phyloP scores from a whole-genome alignment of 176 grass and related monocot genomes.

The Avena insularis region DNA sequence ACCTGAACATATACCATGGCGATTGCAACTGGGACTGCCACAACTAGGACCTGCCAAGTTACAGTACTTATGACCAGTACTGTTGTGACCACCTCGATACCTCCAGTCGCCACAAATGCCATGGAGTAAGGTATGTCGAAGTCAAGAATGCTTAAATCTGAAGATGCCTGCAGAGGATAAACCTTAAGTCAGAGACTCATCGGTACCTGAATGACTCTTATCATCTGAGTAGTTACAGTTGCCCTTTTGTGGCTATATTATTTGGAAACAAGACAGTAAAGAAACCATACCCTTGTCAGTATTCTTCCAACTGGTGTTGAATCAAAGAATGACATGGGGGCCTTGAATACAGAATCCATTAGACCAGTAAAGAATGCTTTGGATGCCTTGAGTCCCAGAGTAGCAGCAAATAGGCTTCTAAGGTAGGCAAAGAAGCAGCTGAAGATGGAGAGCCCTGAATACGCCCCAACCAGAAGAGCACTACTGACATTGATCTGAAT shows the following conservation, averaged over 20 bases:
- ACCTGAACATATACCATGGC: conserved; percentile 77
- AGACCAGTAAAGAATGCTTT: conserved; percentile 79
- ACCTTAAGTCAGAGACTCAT: not conserved
- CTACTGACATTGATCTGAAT: conserved; percentile 65
- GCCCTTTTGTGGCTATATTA: conserved; percentile 4
- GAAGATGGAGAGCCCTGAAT: conserved; percentile 67
- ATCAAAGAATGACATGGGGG: conserved; percentile 95
- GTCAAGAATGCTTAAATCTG: conserved; percentile 94
- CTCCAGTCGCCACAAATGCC: conserved; percentile 56
- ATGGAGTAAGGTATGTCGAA: conserved; percentile 97
- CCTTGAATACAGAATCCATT: conserved; percentile 87
- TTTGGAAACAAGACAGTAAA: conserved; percentile 1
- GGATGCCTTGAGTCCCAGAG: conserved; percentile 79
- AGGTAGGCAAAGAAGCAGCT: conserved; percentile 73
- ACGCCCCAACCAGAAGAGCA: conserved; percentile 72
- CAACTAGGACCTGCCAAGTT: conserved; percentile 83
- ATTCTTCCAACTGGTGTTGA: conserved; percentile 95
- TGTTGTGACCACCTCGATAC: conserved; percentile 48
- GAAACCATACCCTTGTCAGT: conserved; percentile 72
- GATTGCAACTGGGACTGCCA: conserved; percentile 76
- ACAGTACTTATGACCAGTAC: conserved; percentile 72
- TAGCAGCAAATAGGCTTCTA: conserved; percentile 58
- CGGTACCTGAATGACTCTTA: not conserved
- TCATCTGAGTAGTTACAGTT: conserved; percentile 5
- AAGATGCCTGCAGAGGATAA: conserved; percentile 74